Evolutionary conservation across 75 land plant species (phyloP).

Genomic region (Selaginella tamariscina): DNA sequence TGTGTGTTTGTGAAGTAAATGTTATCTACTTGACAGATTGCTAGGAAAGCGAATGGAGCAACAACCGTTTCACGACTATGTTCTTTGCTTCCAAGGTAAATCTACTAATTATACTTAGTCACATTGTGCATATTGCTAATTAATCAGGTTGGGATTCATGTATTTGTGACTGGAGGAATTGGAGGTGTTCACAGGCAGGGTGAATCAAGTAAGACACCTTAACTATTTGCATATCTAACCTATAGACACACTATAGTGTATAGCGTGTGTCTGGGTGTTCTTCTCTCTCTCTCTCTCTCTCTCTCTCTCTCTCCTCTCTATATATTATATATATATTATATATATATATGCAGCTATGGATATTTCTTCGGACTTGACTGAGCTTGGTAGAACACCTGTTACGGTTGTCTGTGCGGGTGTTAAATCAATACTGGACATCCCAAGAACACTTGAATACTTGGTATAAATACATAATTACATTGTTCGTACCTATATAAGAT

Average conservation of each 20-base stretch:
- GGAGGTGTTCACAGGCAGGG: conserved; percentile 96
- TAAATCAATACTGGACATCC: conserved; percentile 92
- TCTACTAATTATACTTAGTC: background rate
- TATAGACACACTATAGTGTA: background rate
- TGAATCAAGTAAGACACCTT: conserved; percentile 51
- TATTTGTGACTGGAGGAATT: conserved; percentile 96
- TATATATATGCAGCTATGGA: conserved; percentile 63
- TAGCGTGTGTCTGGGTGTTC: background rate
- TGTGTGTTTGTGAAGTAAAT: background rate
- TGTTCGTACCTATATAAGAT: background rate
- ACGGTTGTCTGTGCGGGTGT: conserved; percentile 93
- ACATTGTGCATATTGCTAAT: background rate
- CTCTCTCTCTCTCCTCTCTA: background rate
- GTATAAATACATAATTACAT: conserved; percentile 23
- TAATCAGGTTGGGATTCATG: conserved; percentile 61
- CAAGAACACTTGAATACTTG: conserved; percentile 87
- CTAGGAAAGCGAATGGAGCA: conserved; percentile 72
- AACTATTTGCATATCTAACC: background rate
- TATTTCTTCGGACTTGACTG: conserved; percentile 92
- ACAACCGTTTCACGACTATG: conserved; percentile 99
- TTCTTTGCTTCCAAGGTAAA: conserved; percentile 83
- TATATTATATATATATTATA: background rate
- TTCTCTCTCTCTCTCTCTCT: background rate
- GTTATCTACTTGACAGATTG: conserved; percentile 41
- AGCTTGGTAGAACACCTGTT: conserved; percentile 85